Conservation (phyloP, 805 yeast genomes). For the Wickerhamiella cacticola region DNA sequence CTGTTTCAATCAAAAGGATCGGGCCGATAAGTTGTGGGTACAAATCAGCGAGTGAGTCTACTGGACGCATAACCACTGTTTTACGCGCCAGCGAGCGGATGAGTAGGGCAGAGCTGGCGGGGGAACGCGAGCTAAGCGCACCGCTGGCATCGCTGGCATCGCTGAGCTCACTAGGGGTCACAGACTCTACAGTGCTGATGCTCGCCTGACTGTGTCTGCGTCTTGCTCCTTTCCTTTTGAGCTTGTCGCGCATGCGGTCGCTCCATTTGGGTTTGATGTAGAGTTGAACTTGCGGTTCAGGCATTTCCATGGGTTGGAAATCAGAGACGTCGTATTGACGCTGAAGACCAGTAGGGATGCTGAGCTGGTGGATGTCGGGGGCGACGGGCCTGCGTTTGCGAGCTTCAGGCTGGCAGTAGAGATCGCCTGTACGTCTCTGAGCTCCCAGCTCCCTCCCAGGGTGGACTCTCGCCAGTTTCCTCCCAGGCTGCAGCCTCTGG, state of each 20-base stretch:
- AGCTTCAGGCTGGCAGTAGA: too few species aligned
- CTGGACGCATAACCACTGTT: constrained; percentile 23
- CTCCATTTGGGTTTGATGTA: constrained; percentile 1
- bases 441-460: too few species aligned
- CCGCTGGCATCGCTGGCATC: too few species aligned
- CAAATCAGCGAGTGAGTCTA: constrained; percentile 23
- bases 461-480: too few species aligned
- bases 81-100: constrained; percentile 17
- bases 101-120: background rate
- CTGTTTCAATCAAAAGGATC: constrained; percentile 23
- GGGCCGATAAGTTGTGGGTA: constrained; percentile 20
- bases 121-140: too few species aligned
- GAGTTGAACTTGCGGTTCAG: background rate
- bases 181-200: background rate
- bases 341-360: background rate
- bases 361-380: background rate
- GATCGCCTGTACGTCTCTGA: too few species aligned
- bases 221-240: background rate
- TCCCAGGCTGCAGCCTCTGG: background rate
- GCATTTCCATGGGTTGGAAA: background rate
- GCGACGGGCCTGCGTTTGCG: too few species aligned
- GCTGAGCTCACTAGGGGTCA: too few species aligned
- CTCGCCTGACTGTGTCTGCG: background rate
- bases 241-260: constrained; percentile 3
- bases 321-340: background rate